These are phyloP conservation scores for Daphne laureola DNA, from an alignment of 441 rosid genomes.

Conservation along the genomic window DNA sequence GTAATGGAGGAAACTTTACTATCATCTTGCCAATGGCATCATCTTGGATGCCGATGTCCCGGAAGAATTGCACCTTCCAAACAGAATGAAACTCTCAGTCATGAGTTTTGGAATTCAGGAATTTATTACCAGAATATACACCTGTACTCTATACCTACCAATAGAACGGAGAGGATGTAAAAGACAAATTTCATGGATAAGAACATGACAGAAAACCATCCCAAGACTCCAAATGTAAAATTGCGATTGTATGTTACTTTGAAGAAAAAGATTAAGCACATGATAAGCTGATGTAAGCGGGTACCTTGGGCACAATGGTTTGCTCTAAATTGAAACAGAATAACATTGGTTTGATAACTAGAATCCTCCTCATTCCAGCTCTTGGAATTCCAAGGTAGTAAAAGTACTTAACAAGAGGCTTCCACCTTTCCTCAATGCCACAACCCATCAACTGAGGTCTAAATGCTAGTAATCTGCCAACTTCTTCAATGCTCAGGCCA, in stretches of 20 bases:
- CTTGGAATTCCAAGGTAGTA: constrained; percentile 79
- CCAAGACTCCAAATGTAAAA: neutral
- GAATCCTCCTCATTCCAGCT: constrained; percentile 88
- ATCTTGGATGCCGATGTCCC: constrained; percentile 66
- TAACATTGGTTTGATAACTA: constrained; percentile 67
- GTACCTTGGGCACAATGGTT: constrained; percentile 69
- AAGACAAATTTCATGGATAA: neutral
- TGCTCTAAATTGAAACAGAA: constrained; percentile 72
- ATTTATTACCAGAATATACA: no score
- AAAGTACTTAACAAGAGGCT: constrained; percentile 74
- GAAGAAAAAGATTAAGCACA: constrained; percentile 4
- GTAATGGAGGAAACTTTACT: constrained; percentile 69
- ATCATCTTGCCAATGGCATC: constrained; percentile 82
- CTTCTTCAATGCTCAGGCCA: constrained; percentile 64
- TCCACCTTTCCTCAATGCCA: constrained; percentile 79
- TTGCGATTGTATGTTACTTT: neutral
- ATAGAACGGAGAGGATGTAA: neutral
- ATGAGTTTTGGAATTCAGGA: no score
- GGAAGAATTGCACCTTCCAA: constrained; percentile 60
- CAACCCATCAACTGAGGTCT: constrained; percentile 82
- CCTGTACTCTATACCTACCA: neutral
- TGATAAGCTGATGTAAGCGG: neutral
- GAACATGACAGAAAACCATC: no score
- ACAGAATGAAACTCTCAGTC: constrained; percentile 7
- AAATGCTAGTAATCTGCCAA: constrained; percentile 75